Percentiles rank a stretch among this genome's conserved stretches.
These are phyloP conservation scores for Geotrichum europaeum DNA, from an alignment of 1,139 yeast species.

Conservation along the genomic window DNA sequence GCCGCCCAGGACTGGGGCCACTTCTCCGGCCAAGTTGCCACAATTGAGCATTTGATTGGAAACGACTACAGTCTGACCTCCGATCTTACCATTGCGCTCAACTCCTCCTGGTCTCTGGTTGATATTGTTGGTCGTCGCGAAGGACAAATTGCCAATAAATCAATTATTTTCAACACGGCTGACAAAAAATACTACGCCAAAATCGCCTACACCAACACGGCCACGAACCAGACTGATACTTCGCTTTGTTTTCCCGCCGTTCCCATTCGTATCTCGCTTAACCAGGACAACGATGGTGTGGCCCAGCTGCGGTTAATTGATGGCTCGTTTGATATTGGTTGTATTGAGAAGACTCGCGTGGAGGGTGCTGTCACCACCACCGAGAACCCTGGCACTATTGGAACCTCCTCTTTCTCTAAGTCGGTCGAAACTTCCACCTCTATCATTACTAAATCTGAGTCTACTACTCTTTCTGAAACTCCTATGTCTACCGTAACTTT, in stretches of 20 bases:
- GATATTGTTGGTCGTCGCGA: slow-evolving; percentile 15
- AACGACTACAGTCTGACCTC: slow-evolving; percentile 15
- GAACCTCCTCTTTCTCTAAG: background rate
- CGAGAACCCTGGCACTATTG: slow-evolving; percentile 1
- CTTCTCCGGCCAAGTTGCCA: slow-evolving; percentile 16
- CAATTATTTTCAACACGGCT: slow-evolving; percentile 17
- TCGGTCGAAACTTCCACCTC: background rate
- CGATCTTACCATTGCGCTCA: slow-evolving; percentile 10
- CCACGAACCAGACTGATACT: slow-evolving; percentile 5
- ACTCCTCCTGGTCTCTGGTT: slow-evolving; percentile 16
- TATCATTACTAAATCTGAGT: background rate
- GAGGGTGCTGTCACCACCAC: background rate
- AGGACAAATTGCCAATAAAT: slow-evolving; percentile 16
- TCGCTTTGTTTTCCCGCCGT: slow-evolving; percentile 16
- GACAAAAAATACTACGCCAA: slow-evolving; percentile 17
- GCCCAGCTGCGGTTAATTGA: slow-evolving; percentile 12
- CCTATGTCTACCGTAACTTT: background rate
- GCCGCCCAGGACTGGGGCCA: slow-evolving; percentile 17
- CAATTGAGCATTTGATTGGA: slow-evolving; percentile 11
- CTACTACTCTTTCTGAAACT: background rate
- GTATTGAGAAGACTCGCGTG: slow-evolving; percentile 15
- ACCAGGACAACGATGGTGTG: slow-evolving; percentile 4
- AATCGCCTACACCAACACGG: slow-evolving; percentile 15
- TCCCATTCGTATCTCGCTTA: slow-evolving; percentile 15
- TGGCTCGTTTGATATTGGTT: slow-evolving; percentile 17